Evolutionary conservation across 306 rosid species (phyloP), one percentile per base, ranked within the genome.

Genomic region (Vigna angularis): DNA sequence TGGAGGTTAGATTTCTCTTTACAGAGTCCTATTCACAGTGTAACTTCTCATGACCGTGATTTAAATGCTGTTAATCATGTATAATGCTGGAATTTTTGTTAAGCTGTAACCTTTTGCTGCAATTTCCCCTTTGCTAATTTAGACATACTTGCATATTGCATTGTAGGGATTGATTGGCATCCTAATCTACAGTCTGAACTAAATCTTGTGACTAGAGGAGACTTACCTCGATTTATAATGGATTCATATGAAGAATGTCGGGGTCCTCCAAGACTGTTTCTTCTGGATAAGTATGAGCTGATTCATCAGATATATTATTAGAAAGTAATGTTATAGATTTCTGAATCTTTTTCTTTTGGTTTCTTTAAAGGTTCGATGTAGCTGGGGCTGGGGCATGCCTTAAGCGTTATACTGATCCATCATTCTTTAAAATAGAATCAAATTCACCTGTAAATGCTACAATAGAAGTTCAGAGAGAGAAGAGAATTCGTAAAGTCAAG

Each of bases 371-470:
- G 93, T 96, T 93, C 68, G 99, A 96, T 84, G 94, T 91, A 85
- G 97, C 96, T 57, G 99, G 99, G 65, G 99, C 96, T 80, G 98
- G 99, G 81, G 96, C 96, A 49, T 96, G 98, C 85, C 86, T 96
- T 74, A 93, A 89, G 86, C 96, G 99, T 47, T 96, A 89, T 79
- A 93, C 98, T 79, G 96, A 96, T 82, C 99, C 99, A 8, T 96
- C 98, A 24, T 89, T 86, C 85, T 88, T 91, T 83, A 93, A 89
- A 88, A 82, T 72, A 40, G 99, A 88, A 76, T 55, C 92, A 56
- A 85, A 89, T 55, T 77, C 91, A 74, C 79, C 85, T 73, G 78
- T 62, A 79, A 73, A 55, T 44, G 66, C 51, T 59, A 70, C 64
- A 4, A 72, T 36, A 66, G 89, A 83, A 79, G 83, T 63, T 74